Evolutionary conservation across 2,329 filamentous ascomycete genomes (phyloP).

Genomic region (Hypoxylon sp.): DNA sequence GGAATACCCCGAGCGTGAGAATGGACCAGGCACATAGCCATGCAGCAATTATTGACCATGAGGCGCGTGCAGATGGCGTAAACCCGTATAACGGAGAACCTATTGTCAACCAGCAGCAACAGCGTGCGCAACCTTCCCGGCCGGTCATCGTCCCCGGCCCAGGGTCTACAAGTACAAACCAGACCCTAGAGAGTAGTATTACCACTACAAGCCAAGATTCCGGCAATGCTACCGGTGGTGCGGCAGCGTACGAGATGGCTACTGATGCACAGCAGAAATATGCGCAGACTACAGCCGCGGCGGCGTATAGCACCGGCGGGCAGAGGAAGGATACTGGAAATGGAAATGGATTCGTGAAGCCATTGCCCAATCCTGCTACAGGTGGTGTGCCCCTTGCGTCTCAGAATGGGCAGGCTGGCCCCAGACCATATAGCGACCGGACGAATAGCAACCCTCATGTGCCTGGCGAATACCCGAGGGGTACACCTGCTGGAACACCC

Average conservation of each 20-base stretch:
- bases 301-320: constrained; percentile 5
- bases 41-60: constrained; percentile 65
- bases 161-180: constrained; percentile 29
- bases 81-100: constrained; percentile 71
- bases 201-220: constrained; percentile 47
- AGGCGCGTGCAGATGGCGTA: constrained; percentile 68
- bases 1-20: constrained; percentile 61
- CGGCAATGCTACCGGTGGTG: constrained; percentile 32
- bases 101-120: constrained; percentile 43
- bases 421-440: constrained; percentile 40
- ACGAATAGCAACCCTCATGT: constrained; percentile 52
- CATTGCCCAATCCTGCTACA: constrained; percentile 25
- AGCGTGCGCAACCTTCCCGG: constrained; percentile 34
- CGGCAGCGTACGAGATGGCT: constrained; percentile 39
- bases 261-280: constrained; percentile 40
- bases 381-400: constrained; percentile 32
- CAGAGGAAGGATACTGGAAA: constrained; percentile 35
- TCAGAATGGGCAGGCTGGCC: constrained; percentile 41
- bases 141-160: constrained; percentile 47
- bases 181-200: constrained; percentile 40
- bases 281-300: constrained; percentile 1
- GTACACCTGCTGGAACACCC: constrained; percentile 37
- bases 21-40: constrained; percentile 67
- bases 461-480: constrained; percentile 52
- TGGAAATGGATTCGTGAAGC: constrained; percentile 47